Evolutionary conservation across 2,329 filamentous ascomycete genomes (phyloP), one percentile per base, ranked within the genome.

Genomic region (Aspergillus vadensis): DNA sequence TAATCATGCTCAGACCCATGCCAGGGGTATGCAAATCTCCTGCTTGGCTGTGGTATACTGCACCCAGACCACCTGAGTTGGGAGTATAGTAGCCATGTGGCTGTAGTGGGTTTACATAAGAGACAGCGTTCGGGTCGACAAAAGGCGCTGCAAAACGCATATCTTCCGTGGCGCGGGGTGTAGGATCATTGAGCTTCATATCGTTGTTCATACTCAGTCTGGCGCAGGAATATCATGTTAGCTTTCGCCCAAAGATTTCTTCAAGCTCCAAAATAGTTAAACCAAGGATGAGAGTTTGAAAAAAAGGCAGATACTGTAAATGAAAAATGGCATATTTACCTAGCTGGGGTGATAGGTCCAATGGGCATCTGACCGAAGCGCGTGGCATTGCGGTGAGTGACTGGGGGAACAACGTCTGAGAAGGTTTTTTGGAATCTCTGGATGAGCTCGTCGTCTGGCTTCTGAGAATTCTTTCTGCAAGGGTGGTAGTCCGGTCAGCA

Each of bases 101-200:
- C 65, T 93, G 90, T 65, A 89, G 87, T 71, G 96, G 94, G 58
- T 84, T 83, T 61, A 87, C 84, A 77, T 97, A 97, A 23, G 87
- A 86, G 74, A 91, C 91, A 30, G 91, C 90, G 74, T 89, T 92
- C 17, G 92, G 88, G 72, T 98, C 94, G 72, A 98, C 85, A 59
- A 96, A 82, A 21, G 92, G 95, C 4, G 93, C 92, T 2, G 93
- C 96, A 71, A 97, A 92, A 66, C 90, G 86, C 88, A 93, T 95
- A 68, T 97, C 92, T 70, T 90, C 88, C 44, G 89, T 85, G 17
- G 88, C 90, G 73, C 90, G 86, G 5, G 92, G 91, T 3, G 91
- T 96, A 19, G 91, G 89, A 71, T 97, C 92, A 70, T 90, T 86
- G 76, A 95, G 90, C 74, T 91, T 91, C 65, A 86, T 77, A 59